These are phyloP conservation scores for Trametes meyenii DNA, from an alignment of 768 basidiomycete species.

Conservation along the genomic window DNA sequence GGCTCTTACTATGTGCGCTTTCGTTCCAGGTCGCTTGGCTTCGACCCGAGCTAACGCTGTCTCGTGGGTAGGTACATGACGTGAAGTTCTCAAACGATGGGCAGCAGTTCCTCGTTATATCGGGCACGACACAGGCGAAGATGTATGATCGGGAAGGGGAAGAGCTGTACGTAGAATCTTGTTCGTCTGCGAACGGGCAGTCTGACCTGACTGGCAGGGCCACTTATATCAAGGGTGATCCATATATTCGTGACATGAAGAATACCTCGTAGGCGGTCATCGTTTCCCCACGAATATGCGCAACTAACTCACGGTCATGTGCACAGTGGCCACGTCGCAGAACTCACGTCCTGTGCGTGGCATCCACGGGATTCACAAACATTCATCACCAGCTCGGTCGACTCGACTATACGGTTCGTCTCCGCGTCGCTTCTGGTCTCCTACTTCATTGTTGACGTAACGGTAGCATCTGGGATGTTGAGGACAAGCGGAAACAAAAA, in stretches of 20 bases:
- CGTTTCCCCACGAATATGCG: constrained; percentile 2
- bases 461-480: constrained; percentile 89
- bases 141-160: constrained; percentile 92
- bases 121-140: constrained; percentile 86
- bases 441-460: background rate
- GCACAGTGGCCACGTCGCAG: constrained; percentile 89
- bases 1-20: constrained; percentile 83
- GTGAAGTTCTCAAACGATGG: constrained; percentile 88
- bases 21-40: constrained; percentile 12
- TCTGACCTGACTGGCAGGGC: constrained; percentile 63
- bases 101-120: constrained; percentile 82
- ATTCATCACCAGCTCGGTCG: constrained; percentile 94
- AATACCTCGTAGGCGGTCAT: constrained; percentile 80
- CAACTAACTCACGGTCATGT: constrained; percentile 9
- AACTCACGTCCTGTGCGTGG: constrained; percentile 88
- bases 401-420: constrained; percentile 88
- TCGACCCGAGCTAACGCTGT: background rate
- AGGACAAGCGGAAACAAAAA: constrained; percentile 93
- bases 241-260: constrained; percentile 98
- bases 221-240: constrained; percentile 91
- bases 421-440: background rate
- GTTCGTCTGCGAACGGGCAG: constrained; percentile 36
- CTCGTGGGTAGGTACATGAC: constrained; percentile 73
- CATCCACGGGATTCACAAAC: constrained; percentile 83
- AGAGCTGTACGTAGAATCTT: constrained; percentile 68